Conservation (phyloP, 805 yeast genomes). For the Barnettozyma californica region DNA sequence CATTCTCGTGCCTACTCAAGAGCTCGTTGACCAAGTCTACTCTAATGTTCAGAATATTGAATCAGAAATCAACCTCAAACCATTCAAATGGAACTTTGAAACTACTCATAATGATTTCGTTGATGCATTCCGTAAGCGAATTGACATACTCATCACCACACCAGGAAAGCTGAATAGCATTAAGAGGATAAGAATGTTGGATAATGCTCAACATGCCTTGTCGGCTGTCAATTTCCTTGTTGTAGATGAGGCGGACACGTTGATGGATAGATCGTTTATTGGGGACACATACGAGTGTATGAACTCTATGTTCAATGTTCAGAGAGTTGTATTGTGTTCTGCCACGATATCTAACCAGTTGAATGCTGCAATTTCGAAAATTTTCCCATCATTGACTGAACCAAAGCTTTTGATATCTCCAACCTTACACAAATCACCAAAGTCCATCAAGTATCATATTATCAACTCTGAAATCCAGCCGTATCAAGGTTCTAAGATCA, state of each 20-base stretch:
- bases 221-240: conserved; percentile 55
- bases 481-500: conserved; percentile 74
- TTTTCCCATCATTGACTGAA: conserved; percentile 56
- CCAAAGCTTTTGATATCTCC: conserved; percentile 64
- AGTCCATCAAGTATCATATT: conserved; percentile 62
- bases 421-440: conserved; percentile 77
- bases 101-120: conserved; percentile 50
- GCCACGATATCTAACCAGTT: conserved; percentile 87
- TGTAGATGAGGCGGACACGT: conserved; percentile 91
- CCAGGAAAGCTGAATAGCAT: conserved; percentile 62
- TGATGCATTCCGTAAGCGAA: conserved; percentile 41
- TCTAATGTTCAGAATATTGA: conserved; percentile 32
- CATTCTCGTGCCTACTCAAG: conserved; percentile 86
- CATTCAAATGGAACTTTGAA: conserved; percentile 59
- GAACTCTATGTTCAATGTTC: conserved; percentile 44
- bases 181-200: conserved; percentile 29
- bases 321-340: conserved; percentile 70
- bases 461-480: conserved; percentile 77
- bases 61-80: conserved; percentile 35
- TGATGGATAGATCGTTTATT: conserved; percentile 77
- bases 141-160: conserved; percentile 81
- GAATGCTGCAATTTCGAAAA: conserved; percentile 48
- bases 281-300: conserved; percentile 57
- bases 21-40: conserved; percentile 76
- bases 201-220: conserved; percentile 35